Conservation (phyloP, 2,329 filamentous ascomycete genomes). For the Westerdykella aurantiaca region DNA sequence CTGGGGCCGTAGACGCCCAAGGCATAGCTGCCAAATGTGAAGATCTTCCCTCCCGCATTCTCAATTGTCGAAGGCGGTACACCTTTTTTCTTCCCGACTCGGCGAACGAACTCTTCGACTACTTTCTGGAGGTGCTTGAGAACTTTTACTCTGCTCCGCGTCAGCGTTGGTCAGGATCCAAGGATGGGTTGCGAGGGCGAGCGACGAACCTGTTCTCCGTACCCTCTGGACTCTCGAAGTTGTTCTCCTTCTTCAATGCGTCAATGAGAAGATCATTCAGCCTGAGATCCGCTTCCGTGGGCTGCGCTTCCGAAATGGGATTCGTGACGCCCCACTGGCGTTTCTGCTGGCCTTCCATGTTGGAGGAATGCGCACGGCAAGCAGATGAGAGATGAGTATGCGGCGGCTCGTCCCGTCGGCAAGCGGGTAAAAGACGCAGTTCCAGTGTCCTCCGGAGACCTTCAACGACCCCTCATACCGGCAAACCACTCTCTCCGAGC, state of each 20-base stretch:
- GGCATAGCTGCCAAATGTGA: constrained; percentile 93
- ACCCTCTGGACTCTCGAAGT: constrained; percentile 79
- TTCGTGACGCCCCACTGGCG: constrained; percentile 67
- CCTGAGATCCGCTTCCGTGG: constrained; percentile 69
- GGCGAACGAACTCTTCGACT: constrained; percentile 78
- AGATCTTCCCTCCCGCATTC: constrained; percentile 83
- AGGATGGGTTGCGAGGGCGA: not conserved
- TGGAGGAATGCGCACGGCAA: not conserved
- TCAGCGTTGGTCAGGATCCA: constrained; percentile 10
- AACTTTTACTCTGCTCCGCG: constrained; percentile 57
- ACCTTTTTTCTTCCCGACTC: constrained; percentile 67
- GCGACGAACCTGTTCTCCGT: constrained; percentile 67
- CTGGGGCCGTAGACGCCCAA: constrained; percentile 86
- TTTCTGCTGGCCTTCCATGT: constrained; percentile 31
- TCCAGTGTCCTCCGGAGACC: no score
- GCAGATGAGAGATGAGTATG: not conserved
- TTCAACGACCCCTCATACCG: no score
- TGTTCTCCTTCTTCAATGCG: constrained; percentile 82
- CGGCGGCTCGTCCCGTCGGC: no score
- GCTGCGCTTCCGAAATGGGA: constrained; percentile 71
- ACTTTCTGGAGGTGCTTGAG: constrained; percentile 72
- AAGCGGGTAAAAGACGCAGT: no score
- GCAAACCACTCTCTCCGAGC: no score
- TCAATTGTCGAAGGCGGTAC: constrained; percentile 73
- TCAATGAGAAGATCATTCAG: constrained; percentile 74